phyloP scores from a whole-genome alignment of 768 basidiomycete genomes.

The Mycena metata region DNA sequence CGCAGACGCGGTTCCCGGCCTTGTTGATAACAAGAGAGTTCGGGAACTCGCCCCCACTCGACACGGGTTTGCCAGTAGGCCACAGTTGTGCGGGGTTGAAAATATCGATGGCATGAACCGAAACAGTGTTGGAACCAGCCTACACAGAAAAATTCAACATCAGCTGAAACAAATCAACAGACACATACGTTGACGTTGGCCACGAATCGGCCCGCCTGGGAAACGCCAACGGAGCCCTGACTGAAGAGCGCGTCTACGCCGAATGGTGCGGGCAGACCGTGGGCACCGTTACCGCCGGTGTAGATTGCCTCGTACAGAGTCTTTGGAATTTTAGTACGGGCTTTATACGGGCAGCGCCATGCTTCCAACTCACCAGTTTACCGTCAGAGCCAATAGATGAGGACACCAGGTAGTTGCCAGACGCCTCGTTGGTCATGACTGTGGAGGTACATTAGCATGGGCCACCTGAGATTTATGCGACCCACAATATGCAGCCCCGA shows the following conservation, averaged over 20 bases:
- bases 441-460: not conserved
- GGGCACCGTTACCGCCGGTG: conserved; percentile 39
- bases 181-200: conserved; percentile 26
- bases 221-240: conserved; percentile 43
- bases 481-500: conserved; percentile 32
- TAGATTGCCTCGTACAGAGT: conserved; percentile 34
- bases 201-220: not conserved
- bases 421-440: conserved; percentile 56
- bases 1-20: conserved; percentile 48
- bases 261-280: conserved; percentile 33
- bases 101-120: conserved; percentile 52
- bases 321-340: conserved; percentile 44
- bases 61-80: conserved; percentile 50
- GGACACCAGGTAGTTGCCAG: conserved; percentile 50
- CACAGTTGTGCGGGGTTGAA: conserved; percentile 47
- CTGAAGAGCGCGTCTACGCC: conserved; percentile 45
- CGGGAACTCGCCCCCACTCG: conserved; percentile 56
- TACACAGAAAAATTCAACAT: conserved; percentile 14
- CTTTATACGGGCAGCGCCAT: no score
- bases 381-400: conserved; percentile 48
- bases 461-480: not conserved
- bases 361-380: conserved; percentile 38
- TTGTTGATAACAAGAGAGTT: conserved; percentile 51
- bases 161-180: not conserved
- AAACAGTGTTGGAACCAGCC: conserved; percentile 55